phyloP scores from a whole-genome alignment of 2,329 filamentous ascomycete species.

The Hypoxylon sp. region DNA sequence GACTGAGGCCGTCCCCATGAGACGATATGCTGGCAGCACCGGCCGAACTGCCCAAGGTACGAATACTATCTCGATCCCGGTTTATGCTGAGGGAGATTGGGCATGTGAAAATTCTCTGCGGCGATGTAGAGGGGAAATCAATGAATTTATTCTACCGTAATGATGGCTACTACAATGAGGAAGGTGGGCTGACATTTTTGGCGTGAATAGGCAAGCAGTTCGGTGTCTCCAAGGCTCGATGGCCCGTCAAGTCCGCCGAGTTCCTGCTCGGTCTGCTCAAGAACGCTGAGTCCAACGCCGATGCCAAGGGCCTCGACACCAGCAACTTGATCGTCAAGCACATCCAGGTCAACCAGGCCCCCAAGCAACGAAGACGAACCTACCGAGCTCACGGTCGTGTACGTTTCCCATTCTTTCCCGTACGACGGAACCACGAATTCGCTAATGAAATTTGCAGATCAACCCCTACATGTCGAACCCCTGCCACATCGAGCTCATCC shows the following conservation, averaged over 20 bases:
- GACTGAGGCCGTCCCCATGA: conserved; percentile 98
- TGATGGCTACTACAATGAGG: not conserved
- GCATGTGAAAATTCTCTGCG: conserved; percentile 1
- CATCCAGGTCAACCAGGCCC: conserved; percentile 99
- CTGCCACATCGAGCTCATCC: conserved; percentile 99
- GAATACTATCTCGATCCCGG: conserved; percentile 55
- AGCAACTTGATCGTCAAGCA: conserved; percentile 98
- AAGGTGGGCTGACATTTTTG: conserved; percentile 42
- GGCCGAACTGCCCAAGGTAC: conserved; percentile 98
- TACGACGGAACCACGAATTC: not conserved
- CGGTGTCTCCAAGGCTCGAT: conserved; percentile 97
- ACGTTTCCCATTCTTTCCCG: conserved; percentile 64
- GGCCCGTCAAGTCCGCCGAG: conserved; percentile 99
- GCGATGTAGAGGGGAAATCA: conserved; percentile 12
- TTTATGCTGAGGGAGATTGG: not conserved
- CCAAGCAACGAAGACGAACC: conserved; percentile 98
- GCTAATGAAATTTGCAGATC: conserved; percentile 74
- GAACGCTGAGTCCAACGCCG: conserved; percentile 97
- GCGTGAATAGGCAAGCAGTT: conserved; percentile 88
- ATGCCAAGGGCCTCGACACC: conserved; percentile 97
- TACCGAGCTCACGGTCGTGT: conserved; percentile 99
- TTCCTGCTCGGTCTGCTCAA: conserved; percentile 97
- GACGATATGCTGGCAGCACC: conserved; percentile 95
- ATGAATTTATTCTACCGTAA: conserved; percentile 5
- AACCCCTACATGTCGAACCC: conserved; percentile 99